Percentiles rank a stretch among this genome's conserved stretches.
These are phyloP conservation scores for Gossypium gossypioides DNA, from an alignment of 441 rosid species.

Conservation along the genomic window DNA sequence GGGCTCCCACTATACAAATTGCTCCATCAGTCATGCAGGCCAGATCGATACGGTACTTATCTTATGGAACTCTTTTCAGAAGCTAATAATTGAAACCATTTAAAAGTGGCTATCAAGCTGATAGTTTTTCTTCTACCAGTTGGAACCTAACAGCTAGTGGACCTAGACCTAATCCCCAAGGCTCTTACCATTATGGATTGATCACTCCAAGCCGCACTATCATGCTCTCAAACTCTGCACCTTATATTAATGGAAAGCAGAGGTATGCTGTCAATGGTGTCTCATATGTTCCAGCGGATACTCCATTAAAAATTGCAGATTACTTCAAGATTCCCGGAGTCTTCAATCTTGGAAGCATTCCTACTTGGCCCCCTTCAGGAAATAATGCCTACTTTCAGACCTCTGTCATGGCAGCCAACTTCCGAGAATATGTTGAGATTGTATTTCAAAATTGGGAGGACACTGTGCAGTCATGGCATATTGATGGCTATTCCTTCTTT, in stretches of 20 bases:
- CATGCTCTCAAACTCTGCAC: slow-evolving; percentile 50
- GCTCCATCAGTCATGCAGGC: slow-evolving; percentile 53
- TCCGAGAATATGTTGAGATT: slow-evolving; percentile 52
- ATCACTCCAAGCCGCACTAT: slow-evolving; percentile 48
- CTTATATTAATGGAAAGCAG: slow-evolving; percentile 50
- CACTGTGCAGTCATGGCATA: slow-evolving; percentile 55
- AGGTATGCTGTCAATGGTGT: slow-evolving; percentile 50
- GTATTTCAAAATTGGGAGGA: slow-evolving; percentile 62
- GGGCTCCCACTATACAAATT: slow-evolving; percentile 36
- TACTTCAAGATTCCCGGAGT: slow-evolving; percentile 52
- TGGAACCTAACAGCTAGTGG: slow-evolving; percentile 63
- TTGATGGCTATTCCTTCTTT: slow-evolving; percentile 50
- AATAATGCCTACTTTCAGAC: slow-evolving; percentile 37
- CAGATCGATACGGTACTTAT: slow-evolving; percentile 46
- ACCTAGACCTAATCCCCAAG: slow-evolving; percentile 68
- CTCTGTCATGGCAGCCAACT: slow-evolving; percentile 48
- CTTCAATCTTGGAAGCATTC: slow-evolving; percentile 48
- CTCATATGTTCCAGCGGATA: slow-evolving; percentile 42
- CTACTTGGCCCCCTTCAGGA: slow-evolving; percentile 38
- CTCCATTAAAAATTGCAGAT: slow-evolving; percentile 62
- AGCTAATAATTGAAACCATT: not conserved
- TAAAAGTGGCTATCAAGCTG: not conserved
- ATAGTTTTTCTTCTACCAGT: slow-evolving; percentile 16
- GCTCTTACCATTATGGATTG: slow-evolving; percentile 58
- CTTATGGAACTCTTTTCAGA: slow-evolving; percentile 5